Base-by-base conservation (phyloP, 345 rosid genomes). In the Citrus glauca region DNA sequence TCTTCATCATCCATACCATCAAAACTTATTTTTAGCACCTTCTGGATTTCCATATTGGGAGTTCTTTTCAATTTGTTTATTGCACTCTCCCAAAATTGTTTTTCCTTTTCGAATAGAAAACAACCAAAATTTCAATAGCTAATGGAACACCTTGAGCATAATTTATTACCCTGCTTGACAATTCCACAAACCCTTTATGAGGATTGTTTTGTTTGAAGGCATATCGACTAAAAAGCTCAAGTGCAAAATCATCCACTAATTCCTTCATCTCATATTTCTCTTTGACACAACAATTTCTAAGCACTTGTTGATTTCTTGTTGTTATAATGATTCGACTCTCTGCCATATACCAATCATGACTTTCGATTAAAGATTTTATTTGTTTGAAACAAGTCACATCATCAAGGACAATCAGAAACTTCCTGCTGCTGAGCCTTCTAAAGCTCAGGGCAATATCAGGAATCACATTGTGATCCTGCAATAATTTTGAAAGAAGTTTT, bases 41-140 rank as follows among this genome's bases (percentile, higher is more conserved):
- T 4, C 5, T 71, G 55, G 35, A 78, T 77, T 0, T 35, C 1
- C 2, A 4, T 16, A 19, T 57, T 2, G 6, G 19, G 9, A 55
- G 22, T 35, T 20, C 28, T 38, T 13, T 7, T 22, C 6, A 68
- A 9, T 59, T 59, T 68, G 14, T 27, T 25, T 11, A 20, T 25
- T 27, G 19, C 45, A 45, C 13, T n/a, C 48, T 74, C 30, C 75
- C 79, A 73, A 4, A 55, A 66, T 66, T 24, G 55, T 62, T 22
- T 42, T 22, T 4, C 38, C n/a, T n/a, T n/a, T n/a, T n/a, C n/a
- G n/a, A n/a, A n/a, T n/a, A n/a, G n/a, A n/a, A n/a, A n/a, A n/a
- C n/a, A 42, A 71, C 64, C 17, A 60, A 33, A 42, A 78, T n/a
- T 71, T 60, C n/a, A 35, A 78, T 69, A 14, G 76, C 80, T 9